phyloP scores from a whole-genome alignment of 2,329 filamentous ascomycete species.

The Botrytis aclada region DNA sequence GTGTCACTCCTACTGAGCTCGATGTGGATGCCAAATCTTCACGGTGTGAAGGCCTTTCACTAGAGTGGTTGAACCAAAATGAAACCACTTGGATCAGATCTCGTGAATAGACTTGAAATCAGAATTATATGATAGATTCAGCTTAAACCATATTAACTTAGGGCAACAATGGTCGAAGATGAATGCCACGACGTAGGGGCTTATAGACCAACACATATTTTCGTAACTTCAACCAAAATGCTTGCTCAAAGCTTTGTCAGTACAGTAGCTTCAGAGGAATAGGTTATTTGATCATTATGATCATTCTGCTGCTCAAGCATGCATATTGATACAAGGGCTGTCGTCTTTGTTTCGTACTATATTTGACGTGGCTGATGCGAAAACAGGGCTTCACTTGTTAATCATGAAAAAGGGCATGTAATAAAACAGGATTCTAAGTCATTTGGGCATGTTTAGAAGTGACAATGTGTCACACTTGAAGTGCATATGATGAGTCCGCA shows the following conservation, averaged over 20 bases:
- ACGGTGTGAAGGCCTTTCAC: not conserved
- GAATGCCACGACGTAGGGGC: not conserved
- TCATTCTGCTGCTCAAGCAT: not conserved
- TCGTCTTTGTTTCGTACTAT: not conserved
- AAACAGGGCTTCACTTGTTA: not conserved
- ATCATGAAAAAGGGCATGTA: not conserved
- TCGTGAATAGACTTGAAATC: slow-evolving; percentile 28
- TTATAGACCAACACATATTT: not conserved
- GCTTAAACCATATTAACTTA: fast-evolving
- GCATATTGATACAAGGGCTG: not conserved
- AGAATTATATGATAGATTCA: no score
- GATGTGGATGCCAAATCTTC: not conserved
- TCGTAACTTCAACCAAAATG: not conserved
- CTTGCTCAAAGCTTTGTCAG: fast-evolving
- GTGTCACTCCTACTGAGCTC: not conserved
- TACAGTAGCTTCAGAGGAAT: fast-evolving
- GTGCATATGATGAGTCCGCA: not conserved
- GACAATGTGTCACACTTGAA: not conserved
- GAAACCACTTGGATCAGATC: slow-evolving; percentile 55
- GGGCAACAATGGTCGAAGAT: not conserved
- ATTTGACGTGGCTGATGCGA: no score
- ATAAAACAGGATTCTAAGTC: no score
- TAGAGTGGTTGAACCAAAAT: not conserved
- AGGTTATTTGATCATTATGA: not conserved
- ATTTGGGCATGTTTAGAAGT: not conserved